These are phyloP conservation scores for Protomyces arabidopsidicola DNA, from an alignment of 1,139 yeast genomes.

Conservation along the genomic window DNA sequence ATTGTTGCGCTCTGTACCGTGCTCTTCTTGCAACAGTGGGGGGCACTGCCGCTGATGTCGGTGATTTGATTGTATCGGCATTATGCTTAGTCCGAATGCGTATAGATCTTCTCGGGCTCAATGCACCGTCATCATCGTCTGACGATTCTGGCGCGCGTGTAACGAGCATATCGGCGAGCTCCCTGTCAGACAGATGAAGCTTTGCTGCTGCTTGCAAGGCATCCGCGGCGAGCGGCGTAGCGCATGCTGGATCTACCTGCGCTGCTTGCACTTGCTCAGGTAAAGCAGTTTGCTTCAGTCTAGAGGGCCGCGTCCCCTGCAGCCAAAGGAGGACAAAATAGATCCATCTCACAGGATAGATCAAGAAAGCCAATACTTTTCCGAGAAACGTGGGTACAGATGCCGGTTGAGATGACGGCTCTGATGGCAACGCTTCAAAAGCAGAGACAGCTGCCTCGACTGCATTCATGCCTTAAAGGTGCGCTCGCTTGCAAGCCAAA, in stretches of 20 bases:
- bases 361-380: not conserved
- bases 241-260: not conserved
- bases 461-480: not conserved
- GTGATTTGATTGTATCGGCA: conserved; percentile 14
- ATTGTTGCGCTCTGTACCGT: conserved; percentile 2
- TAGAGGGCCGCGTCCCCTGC: not conserved
- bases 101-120: conserved; percentile 7
- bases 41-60: conserved; percentile 15
- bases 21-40: conserved; percentile 13
- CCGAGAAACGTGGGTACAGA: not conserved
- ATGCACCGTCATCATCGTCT: not conserved
- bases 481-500: not conserved
- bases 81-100: conserved; percentile 8
- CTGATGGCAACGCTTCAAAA: not conserved
- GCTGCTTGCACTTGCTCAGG: not conserved
- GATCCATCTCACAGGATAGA: not conserved
- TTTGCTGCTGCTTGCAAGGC: not conserved
- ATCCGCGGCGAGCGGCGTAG: not conserved
- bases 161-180: conserved; percentile 13
- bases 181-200: not conserved
- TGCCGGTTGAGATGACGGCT: not conserved
- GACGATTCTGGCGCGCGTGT: not conserved
- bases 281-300: not conserved
- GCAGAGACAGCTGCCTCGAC: not conserved
- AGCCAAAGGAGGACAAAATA: not conserved